phyloP scores from a whole-genome alignment of 148 eudicot species.

The Fagopyrum esculentum region DNA sequence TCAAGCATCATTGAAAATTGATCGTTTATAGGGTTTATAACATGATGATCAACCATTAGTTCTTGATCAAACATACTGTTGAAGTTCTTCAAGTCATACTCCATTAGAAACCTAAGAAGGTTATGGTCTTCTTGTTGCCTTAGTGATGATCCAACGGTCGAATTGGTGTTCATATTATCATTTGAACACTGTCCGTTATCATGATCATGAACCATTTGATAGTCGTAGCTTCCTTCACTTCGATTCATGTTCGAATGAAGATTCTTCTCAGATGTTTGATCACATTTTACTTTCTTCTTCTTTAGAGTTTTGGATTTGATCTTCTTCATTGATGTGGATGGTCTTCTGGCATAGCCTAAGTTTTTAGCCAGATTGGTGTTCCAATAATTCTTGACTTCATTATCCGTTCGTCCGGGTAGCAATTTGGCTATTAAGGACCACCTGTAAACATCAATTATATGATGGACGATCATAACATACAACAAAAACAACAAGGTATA shows the following conservation, averaged over 20 bases:
- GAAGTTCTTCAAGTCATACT: background rate
- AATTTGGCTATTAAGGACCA: constrained; percentile 33
- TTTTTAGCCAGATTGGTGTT: constrained; percentile 17
- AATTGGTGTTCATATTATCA: background rate
- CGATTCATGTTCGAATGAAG: too few relatives aligned
- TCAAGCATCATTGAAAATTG: background rate
- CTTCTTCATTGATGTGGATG: background rate
- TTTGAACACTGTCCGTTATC: background rate
- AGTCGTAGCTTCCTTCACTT: background rate
- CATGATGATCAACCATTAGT: background rate
- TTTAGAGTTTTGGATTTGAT: background rate
- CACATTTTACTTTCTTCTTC: too few relatives aligned
- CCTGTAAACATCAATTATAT: background rate
- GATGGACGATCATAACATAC: too few relatives aligned
- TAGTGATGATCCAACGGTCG: background rate
- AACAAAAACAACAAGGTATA: too few relatives aligned
- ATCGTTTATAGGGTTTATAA: background rate
- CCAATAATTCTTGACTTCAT: constrained; percentile 13
- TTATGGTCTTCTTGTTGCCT: background rate
- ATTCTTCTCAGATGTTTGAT: background rate
- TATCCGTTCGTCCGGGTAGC: constrained; percentile 32
- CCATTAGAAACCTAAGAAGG: background rate
- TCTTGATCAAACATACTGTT: background rate
- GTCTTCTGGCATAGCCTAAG: background rate
- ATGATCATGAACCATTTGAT: background rate